Conservation (phyloP, 2,329 filamentous ascomycete species). For the Pseudogymnoascus sp. region DNA sequence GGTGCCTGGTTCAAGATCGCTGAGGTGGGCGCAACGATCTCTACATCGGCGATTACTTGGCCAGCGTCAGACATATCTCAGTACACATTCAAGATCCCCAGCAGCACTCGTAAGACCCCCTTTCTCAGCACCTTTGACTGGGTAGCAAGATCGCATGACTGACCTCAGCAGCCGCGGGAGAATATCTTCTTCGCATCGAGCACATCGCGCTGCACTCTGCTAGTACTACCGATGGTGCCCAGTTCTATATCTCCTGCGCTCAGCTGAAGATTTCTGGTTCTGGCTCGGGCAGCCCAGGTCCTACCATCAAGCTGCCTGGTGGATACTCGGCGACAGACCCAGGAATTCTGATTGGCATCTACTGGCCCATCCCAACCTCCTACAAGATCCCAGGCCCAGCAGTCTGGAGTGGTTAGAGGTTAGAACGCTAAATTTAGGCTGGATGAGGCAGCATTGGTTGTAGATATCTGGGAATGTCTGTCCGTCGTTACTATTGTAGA, state of each 20-base stretch:
- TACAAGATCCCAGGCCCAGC: constrained; percentile 39
- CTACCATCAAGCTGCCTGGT: constrained; percentile 22
- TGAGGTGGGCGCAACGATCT: background rate
- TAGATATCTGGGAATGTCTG: background rate
- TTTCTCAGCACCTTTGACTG: background rate
- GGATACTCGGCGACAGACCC: constrained; percentile 33
- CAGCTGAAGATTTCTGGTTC: constrained; percentile 34
- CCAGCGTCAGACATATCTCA: background rate
- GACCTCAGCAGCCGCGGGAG: constrained; percentile 26
- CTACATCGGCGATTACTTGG: background rate
- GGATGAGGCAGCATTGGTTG: background rate
- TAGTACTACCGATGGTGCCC: constrained; percentile 31
- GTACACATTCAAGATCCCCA: background rate
- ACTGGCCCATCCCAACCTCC: constrained; percentile 26
- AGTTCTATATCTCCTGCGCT: constrained; percentile 39
- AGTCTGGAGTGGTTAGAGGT: constrained; percentile 23
- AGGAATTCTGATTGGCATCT: constrained; percentile 37
- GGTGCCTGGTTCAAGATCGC: constrained; percentile 38
- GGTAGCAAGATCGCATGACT: background rate
- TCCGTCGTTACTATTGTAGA: background rate
- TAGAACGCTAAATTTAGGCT: background rate
- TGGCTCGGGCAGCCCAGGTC: constrained; percentile 19
- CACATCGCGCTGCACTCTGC: constrained; percentile 40
- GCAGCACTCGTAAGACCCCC: background rate
- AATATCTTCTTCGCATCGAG: constrained; percentile 38